Percentiles rank a stretch among this genome's conserved stretches.
Evolutionary conservation across 108 stramenopile genomes (phyloP).

Genomic region (Nannochloropsis granulata): DNA sequence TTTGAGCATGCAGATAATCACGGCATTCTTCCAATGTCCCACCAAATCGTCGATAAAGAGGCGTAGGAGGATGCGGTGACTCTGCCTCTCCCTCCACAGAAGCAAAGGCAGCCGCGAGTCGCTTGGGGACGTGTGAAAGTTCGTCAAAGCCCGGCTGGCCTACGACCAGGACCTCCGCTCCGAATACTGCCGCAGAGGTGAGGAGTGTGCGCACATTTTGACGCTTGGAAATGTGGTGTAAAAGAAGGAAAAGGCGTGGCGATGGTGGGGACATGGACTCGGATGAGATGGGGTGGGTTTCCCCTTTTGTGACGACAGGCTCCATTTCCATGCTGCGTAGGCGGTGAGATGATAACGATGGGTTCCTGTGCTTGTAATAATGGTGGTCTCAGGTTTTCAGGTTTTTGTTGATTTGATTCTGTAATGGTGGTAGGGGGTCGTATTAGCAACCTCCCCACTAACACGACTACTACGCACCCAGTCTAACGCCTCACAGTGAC

Average conservation of each 20-base stretch:
- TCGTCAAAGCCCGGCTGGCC: conserved; percentile 23
- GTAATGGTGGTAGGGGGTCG: too few relatives aligned
- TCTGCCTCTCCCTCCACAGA: background rate
- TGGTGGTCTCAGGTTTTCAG: too few relatives aligned
- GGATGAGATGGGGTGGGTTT: too few relatives aligned
- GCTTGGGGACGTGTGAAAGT: background rate
- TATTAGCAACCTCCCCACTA: too few relatives aligned
- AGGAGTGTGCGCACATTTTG: conserved; percentile 24
- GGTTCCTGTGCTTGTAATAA: too few relatives aligned
- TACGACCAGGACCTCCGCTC: conserved; percentile 23
- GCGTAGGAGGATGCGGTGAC: background rate
- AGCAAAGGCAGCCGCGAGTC: background rate
- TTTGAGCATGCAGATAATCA: conserved; percentile 4
- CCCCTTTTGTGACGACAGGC: too few relatives aligned
- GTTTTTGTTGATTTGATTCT: too few relatives aligned
- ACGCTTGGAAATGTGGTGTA: conserved; percentile 34
- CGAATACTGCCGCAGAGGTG: conserved; percentile 20
- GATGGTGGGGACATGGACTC: too few relatives aligned
- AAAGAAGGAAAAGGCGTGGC: conserved; percentile 2
- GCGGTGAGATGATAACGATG: too few relatives aligned
- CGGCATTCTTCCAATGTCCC: conserved; percentile 2
- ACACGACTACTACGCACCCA: too few relatives aligned
- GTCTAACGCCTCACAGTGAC: too few relatives aligned
- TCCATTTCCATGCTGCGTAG: too few relatives aligned
- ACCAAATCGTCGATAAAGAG: background rate